A percentile compares a stretch with the other conserved stretches of the same genome.
Evolutionary conservation across 2,329 filamentous ascomycete genomes (phyloP).

Genomic region (Tolypocladium ophioglossoides): DNA sequence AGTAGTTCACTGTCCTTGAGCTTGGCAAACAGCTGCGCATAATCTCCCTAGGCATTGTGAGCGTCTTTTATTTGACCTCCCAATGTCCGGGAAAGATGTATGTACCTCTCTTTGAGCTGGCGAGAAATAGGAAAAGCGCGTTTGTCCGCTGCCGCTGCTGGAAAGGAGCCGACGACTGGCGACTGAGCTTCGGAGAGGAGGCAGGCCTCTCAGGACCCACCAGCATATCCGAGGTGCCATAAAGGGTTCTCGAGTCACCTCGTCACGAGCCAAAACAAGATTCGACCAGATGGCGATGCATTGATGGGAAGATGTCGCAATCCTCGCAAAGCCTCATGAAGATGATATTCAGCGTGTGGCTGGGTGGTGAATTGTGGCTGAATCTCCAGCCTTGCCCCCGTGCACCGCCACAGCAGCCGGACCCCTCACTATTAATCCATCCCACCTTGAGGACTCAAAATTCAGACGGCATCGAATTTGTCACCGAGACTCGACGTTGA

Average conservation of each 20-base stretch:
- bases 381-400: not conserved
- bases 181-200: not conserved
- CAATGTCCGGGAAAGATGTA: not conserved
- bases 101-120: slow-evolving; percentile 1
- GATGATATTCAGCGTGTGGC: slow-evolving; percentile 2
- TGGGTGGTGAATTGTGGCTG: slow-evolving; percentile 4
- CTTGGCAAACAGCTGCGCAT: slow-evolving; percentile 9
- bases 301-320: not conserved
- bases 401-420: slow-evolving; percentile 9
- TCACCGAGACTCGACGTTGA: slow-evolving; percentile 1
- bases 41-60: slow-evolving; percentile 3
- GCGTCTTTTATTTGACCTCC: not conserved
- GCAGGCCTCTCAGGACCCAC: slow-evolving; percentile 10
- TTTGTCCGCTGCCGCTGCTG: slow-evolving; percentile 6
- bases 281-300: not conserved
- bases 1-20: slow-evolving; percentile 13
- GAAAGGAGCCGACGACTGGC: slow-evolving; percentile 6
- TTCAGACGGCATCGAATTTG: slow-evolving; percentile 1
- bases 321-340: not conserved
- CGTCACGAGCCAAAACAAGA: not conserved
- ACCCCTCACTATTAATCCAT: slow-evolving; percentile 9
- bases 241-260: too few species aligned
- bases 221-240: slow-evolving; percentile 12
- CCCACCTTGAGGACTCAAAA: slow-evolving; percentile 12
- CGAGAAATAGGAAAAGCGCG: slow-evolving; percentile 12